Evolutionary conservation across 129 eudicot species (phyloP), one percentile per base, ranked within the genome.

Genomic region (Oenanthe sinensis): DNA sequence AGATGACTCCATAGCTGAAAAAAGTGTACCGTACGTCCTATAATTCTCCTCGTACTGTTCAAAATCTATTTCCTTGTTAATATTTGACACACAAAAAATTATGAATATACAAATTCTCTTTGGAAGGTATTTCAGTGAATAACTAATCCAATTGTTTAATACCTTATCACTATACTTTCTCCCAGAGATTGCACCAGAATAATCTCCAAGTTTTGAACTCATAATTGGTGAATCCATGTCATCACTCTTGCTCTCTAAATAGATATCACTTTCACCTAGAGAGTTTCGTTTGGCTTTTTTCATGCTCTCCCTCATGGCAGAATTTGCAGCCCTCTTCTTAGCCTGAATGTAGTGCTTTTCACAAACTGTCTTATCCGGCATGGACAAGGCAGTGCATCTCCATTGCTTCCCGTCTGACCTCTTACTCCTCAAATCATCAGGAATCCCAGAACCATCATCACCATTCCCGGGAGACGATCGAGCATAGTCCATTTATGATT

Each of bases 331-430:
- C 89, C 99, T 82, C 87, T 92, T 95, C 81, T 95, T 95, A 2
- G 97, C 99, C 70, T 95, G 99, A 76, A 90, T 84, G 87, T 95
- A 95, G 82, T 95, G 99, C 85, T 95, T 95, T 79, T 95, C 99
- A 36, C 97, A 95, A 17, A 95, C 97, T 28, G 99, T 95, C 83
- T 95, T 95, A 80, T 95, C 99, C 17, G 99, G 99, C 99, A 95
- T 95, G 77, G 99, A 95, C 97, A 95, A 81, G 40, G 99, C 97
- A 70, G 97, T 93, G 82, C 99, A 95, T 87, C 99, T 92, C 99
- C 99, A 95, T 73, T 95, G 99, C 78, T 95, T 95, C 63, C 99
- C 99, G 80, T 95, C 99, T 20, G 97, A 95, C 83, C 97, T 90
- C 87, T 95, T 92, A 84, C 97, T 92, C 65, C 97, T 90, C 83